phyloP scores from a whole-genome alignment of 192 early-diverging fungal species.

The Coemansia sp. region DNA sequence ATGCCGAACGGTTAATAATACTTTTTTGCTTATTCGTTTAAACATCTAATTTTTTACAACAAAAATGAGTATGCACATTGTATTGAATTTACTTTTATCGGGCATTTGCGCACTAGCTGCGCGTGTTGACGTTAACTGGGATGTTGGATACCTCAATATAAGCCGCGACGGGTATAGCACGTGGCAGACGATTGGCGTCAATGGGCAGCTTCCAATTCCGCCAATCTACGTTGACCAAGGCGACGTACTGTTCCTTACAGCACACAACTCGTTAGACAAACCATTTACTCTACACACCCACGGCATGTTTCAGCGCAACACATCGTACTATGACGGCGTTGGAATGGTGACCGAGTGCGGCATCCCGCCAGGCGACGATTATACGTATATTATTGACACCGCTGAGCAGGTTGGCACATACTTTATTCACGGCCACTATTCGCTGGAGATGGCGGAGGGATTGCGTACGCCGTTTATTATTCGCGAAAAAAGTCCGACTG shows the following conservation, averaged over 20 bases:
- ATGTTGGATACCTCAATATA: conserved; percentile 57
- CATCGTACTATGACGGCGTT: conserved; percentile 65
- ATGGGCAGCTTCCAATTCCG: conserved; percentile 56
- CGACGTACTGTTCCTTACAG: conserved; percentile 22
- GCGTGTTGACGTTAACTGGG: conserved; percentile 47
- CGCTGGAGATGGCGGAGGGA: conserved; percentile 74
- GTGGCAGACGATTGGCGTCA: conserved; percentile 60
- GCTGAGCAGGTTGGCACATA: conserved; percentile 63
- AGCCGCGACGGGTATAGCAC: conserved; percentile 61
- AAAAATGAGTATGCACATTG: no score
- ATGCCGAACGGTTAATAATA: no score
- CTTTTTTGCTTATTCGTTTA: no score
- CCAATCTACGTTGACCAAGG: conserved; percentile 7
- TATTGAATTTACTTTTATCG: no score
- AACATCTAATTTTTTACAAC: no score
- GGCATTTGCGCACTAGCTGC: no score
- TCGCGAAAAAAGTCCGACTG: conserved; percentile 25
- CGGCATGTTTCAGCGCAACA: conserved; percentile 70
- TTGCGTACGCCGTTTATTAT: conserved; percentile 67
- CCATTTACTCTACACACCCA: conserved; percentile 68
- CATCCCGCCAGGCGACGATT: conserved; percentile 59
- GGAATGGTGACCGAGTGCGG: conserved; percentile 65
- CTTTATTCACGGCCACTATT: conserved; percentile 72
- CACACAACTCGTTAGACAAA: conserved; percentile 48
- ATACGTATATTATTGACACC: conserved; percentile 60